Evolutionary conservation across 2,329 filamentous ascomycete genomes (phyloP).

Genomic region (Zalaria sp.): DNA sequence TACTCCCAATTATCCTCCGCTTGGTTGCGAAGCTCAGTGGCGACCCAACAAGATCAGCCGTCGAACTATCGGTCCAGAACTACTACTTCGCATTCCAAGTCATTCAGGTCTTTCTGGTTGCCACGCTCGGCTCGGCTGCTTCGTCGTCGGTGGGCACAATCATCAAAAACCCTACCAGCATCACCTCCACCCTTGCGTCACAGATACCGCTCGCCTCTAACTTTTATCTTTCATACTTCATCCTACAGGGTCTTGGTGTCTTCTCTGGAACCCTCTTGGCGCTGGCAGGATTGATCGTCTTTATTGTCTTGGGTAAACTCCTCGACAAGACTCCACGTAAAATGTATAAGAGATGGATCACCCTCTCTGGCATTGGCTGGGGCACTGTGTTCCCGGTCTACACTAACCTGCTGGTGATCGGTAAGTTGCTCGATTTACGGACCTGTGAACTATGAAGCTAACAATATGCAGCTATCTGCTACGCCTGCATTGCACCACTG

Average conservation of each 20-base stretch:
- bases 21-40: constrained; percentile 67
- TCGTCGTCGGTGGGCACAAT: constrained; percentile 53
- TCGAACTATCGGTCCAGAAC: constrained; percentile 83
- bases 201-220: constrained; percentile 68
- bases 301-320: constrained; percentile 58
- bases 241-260: constrained; percentile 76
- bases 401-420: constrained; percentile 67
- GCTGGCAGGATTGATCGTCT: constrained; percentile 57
- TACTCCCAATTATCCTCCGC: constrained; percentile 72
- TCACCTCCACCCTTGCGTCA: constrained; percentile 15
- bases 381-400: constrained; percentile 71
- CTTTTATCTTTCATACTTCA: constrained; percentile 91
- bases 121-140: constrained; percentile 70
- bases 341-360: constrained; percentile 66
- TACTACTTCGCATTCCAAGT: constrained; percentile 86
- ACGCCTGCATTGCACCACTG: constrained; percentile 74
- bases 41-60: constrained; percentile 61
- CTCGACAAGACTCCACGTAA: constrained; percentile 66
- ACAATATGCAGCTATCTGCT: constrained; percentile 50
- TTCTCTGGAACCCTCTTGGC: constrained; percentile 64
- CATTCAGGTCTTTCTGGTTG: constrained; percentile 80
- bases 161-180: constrained; percentile 35
- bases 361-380: constrained; percentile 62
- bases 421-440: constrained; percentile 23
- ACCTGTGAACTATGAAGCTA: background rate